Conservation (phyloP, 2,329 filamentous ascomycete species). For the Pseudopithomyces maydicus region DNA sequence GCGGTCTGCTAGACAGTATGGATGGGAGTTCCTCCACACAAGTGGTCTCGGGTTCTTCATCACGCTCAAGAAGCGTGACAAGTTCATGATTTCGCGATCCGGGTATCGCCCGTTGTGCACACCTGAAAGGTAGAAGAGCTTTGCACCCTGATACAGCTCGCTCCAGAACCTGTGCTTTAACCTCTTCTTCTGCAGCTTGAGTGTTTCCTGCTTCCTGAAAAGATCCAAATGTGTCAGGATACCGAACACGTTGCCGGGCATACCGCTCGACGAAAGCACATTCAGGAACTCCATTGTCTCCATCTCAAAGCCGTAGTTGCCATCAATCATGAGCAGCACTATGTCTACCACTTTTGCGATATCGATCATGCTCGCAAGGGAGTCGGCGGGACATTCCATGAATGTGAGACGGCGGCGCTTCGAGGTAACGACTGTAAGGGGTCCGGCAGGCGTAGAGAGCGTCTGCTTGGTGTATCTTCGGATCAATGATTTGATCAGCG, state of each 20-base stretch:
- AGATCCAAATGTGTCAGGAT: slow-evolving; percentile 95
- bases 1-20: slow-evolving; percentile 90
- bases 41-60: slow-evolving; percentile 99
- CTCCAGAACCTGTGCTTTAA: slow-evolving; percentile 96
- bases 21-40: slow-evolving; percentile 94
- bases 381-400: slow-evolving; percentile 91
- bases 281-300: slow-evolving; percentile 99
- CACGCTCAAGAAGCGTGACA: slow-evolving; percentile 92
- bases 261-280: slow-evolving; percentile 87
- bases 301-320: slow-evolving; percentile 99
- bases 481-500: slow-evolving; percentile 90
- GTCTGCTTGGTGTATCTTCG: slow-evolving; percentile 96
- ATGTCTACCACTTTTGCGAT: slow-evolving; percentile 97
- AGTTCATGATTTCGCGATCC: slow-evolving; percentile 92
- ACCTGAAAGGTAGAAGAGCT: slow-evolving; percentile 94
- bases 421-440: slow-evolving; percentile 93
- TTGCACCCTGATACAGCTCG: slow-evolving; percentile 94
- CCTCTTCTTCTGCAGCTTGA: slow-evolving; percentile 94
- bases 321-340: slow-evolving; percentile 96
- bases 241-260: slow-evolving; percentile 98
- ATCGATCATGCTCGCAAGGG: slow-evolving; percentile 95
- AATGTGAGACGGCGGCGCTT: slow-evolving; percentile 96
- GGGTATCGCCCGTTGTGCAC: slow-evolving; percentile 97
- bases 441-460: slow-evolving; percentile 84
- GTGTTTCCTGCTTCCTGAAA: slow-evolving; percentile 88